Evolutionary conservation across 176 grass and related monocot species (phyloP).

Genomic region (Oryza rufipogon): DNA sequence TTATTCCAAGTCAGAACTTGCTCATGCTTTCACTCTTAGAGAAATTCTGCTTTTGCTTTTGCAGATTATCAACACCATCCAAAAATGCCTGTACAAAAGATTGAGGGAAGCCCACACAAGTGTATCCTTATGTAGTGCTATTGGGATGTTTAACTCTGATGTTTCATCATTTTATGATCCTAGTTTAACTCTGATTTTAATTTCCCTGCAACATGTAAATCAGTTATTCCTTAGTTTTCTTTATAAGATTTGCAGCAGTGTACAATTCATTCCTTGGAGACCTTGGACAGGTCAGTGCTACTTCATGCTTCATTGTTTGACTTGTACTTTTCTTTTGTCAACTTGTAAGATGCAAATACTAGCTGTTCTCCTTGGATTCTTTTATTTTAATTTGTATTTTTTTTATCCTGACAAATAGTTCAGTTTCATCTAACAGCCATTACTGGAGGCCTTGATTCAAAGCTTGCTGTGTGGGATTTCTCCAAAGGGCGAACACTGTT

Average conservation of each 20-base stretch:
- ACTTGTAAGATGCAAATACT: constrained; percentile 26
- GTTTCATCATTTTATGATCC: constrained; percentile 25
- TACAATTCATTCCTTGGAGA: constrained; percentile 90
- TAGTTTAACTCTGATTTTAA: too few species aligned
- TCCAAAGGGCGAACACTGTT: constrained; percentile 74
- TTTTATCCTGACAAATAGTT: constrained; percentile 13
- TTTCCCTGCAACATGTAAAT: constrained; percentile 22
- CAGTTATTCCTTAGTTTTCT: constrained; percentile 51
- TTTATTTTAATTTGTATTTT: neutral
- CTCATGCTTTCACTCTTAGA: constrained; percentile 33
- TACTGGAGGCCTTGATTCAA: constrained; percentile 85
- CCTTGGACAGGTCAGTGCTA: constrained; percentile 82
- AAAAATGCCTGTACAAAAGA: constrained; percentile 86
- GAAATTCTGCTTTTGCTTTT: constrained; percentile 33
- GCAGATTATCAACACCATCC: constrained; percentile 76
- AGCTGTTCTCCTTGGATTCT: neutral
- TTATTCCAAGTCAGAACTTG: constrained; percentile 30
- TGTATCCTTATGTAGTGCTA: constrained; percentile 64
- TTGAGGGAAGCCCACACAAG: constrained; percentile 88
- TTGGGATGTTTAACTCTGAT: constrained; percentile 8
- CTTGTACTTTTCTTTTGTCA: constrained; percentile 1
- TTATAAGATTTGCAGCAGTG: constrained; percentile 80
- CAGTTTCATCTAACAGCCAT: constrained; percentile 56
- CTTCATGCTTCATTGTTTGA: constrained; percentile 22
- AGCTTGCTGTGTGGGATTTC: constrained; percentile 89